phyloP scores from a whole-genome alignment of 805 yeast species.

The Maudiozyma barnettii region DNA sequence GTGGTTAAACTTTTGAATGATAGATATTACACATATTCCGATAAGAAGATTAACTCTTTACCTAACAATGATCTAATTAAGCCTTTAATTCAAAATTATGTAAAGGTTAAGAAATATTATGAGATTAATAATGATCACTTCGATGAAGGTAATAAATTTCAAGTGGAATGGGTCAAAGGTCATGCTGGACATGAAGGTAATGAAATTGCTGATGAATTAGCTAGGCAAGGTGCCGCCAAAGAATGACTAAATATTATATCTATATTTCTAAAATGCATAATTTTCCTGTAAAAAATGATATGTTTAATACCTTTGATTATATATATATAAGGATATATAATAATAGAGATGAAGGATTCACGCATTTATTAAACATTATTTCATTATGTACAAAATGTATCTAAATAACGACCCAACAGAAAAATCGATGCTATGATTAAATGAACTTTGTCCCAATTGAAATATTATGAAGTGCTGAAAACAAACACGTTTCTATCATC shows the following conservation, averaged over 20 bases:
- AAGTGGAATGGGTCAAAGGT: slow-evolving; percentile 57
- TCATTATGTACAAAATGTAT: too few relatives aligned
- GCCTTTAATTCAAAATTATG: slow-evolving; percentile 36
- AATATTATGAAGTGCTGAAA: too few relatives aligned
- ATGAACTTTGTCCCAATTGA: too few relatives aligned
- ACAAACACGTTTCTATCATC: slow-evolving; percentile 21
- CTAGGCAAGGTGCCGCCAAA: slow-evolving; percentile 50
- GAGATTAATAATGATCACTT: slow-evolving; percentile 15
- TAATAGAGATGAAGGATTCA: too few relatives aligned
- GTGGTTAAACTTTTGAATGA: slow-evolving; percentile 44
- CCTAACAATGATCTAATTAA: slow-evolving; percentile 25
- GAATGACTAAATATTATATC: not conserved
- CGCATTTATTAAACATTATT: too few relatives aligned
- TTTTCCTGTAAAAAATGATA: not conserved
- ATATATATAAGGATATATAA: too few relatives aligned
- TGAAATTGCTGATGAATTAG: slow-evolving; percentile 66
- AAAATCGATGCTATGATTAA: too few relatives aligned
- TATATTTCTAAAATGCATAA: not conserved
- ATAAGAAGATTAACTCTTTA: slow-evolving; percentile 33
- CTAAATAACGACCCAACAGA: too few relatives aligned
- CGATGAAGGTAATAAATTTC: slow-evolving; percentile 32
- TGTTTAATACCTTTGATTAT: too few relatives aligned
- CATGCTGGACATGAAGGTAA: slow-evolving; percentile 67
- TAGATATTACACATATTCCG: slow-evolving; percentile 44
- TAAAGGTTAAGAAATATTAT: slow-evolving; percentile 33